Percentiles rank a stretch among this genome's conserved stretches.
Evolutionary conservation across 2,329 filamentous ascomycete species (phyloP).

Genomic region (Penicillium italicum): DNA sequence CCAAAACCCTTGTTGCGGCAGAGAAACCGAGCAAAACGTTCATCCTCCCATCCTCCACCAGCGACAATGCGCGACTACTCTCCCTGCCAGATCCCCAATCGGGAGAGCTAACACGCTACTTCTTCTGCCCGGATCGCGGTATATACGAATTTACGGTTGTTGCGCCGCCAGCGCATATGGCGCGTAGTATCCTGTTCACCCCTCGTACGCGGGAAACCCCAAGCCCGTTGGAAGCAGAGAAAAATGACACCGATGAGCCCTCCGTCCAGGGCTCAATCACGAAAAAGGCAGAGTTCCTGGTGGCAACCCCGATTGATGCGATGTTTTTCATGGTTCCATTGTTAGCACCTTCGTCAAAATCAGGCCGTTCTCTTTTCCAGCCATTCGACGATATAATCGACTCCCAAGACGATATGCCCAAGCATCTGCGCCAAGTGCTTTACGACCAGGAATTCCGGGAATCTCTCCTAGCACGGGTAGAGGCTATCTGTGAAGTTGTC

Average conservation of each 20-base stretch:
- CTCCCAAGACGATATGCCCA: slow-evolving; percentile 40
- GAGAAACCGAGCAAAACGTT: slow-evolving; percentile 49
- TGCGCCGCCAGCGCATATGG: slow-evolving; percentile 48
- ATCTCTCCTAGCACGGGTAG: slow-evolving; percentile 63
- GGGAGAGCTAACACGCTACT: slow-evolving; percentile 49
- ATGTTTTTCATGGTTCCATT: slow-evolving; percentile 78
- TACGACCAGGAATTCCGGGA: slow-evolving; percentile 38
- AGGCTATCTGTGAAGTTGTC: slow-evolving; percentile 71
- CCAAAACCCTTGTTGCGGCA: slow-evolving; percentile 20
- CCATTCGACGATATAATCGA: slow-evolving; percentile 51
- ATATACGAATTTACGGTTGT: slow-evolving; percentile 61
- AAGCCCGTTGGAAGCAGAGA: slow-evolving; percentile 10
- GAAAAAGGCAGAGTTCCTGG: slow-evolving; percentile 68
- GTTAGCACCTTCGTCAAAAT: slow-evolving; percentile 51
- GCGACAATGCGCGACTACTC: slow-evolving; percentile 53
- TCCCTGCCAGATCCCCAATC: slow-evolving; percentile 55
- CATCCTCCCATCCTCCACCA: slow-evolving; percentile 54
- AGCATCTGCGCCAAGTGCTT: slow-evolving; percentile 41
- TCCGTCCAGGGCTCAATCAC: slow-evolving; percentile 52
- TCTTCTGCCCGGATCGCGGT: slow-evolving; percentile 57
- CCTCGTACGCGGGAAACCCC: slow-evolving; percentile 18
- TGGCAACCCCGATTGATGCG: slow-evolving; percentile 80
- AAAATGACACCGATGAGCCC: slow-evolving; percentile 8
- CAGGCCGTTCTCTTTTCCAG: slow-evolving; percentile 45
- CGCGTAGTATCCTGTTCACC: slow-evolving; percentile 55